Evolutionary conservation across 306 rosid species (phyloP).

Genomic region (Cucumis melo): DNA sequence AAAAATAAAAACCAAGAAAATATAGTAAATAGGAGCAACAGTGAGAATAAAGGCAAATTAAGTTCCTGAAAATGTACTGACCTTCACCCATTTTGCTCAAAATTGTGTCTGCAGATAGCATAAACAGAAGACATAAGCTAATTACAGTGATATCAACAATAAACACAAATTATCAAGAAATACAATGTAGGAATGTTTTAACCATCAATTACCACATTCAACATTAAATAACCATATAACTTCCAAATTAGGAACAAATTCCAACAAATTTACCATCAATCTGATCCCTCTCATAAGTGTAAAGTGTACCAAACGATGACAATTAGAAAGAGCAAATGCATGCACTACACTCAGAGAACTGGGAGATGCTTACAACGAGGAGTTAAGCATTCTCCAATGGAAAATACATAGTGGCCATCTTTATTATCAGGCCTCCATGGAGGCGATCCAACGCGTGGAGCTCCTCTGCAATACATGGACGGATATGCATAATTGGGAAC

Average conservation of each 20-base stretch:
- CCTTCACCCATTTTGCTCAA: conserved; percentile 84
- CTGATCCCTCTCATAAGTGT: not conserved
- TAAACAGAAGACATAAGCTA: conserved; percentile 6
- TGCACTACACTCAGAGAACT: not conserved
- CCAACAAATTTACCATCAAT: not conserved
- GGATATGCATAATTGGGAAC: conserved; percentile 34
- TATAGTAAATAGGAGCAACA: not conserved
- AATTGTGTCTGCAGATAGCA: conserved; percentile 48
- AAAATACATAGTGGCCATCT: conserved; percentile 60
- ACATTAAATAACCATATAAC: not conserved
- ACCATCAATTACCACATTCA: not conserved
- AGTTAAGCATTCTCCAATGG: conserved; percentile 52
- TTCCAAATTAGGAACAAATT: not conserved
- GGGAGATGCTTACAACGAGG: conserved; percentile 38
- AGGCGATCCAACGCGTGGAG: conserved; percentile 51
- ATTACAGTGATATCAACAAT: not conserved
- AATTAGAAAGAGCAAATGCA: not conserved
- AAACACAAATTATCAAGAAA: not conserved
- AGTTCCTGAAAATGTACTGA: conserved; percentile 8
- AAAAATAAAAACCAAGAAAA: not conserved
- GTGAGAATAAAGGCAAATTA: not conserved
- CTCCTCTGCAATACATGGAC: conserved; percentile 38
- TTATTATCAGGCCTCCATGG: conserved; percentile 78
- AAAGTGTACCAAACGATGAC: not conserved
- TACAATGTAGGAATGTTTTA: not conserved